A percentile compares a stretch with the other conserved stretches of the same genome.
phyloP scores from a whole-genome alignment of 139 green algal species.

The Penium margaritaceum region DNA sequence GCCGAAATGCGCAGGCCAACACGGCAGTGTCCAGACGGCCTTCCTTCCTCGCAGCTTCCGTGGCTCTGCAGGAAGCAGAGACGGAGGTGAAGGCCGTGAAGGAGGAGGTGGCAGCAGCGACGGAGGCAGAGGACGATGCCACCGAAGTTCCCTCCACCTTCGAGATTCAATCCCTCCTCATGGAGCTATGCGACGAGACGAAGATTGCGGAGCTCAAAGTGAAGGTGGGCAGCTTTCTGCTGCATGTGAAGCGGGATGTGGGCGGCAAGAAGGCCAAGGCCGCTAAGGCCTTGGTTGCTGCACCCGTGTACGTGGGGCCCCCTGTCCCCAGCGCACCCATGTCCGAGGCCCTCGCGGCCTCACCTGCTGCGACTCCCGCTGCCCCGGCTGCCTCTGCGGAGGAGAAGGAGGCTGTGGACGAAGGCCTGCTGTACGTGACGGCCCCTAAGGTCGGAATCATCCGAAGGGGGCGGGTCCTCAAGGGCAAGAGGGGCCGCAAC shows the following conservation, averaged over 20 bases:
- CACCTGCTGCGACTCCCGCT: not conserved
- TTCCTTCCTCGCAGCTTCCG: too few species aligned
- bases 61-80: too few species aligned
- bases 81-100: too few species aligned
- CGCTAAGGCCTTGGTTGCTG: not conserved
- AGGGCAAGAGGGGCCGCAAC: constrained; percentile 71
- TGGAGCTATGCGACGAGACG: constrained; percentile 37
- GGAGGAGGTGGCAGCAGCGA: too few species aligned
- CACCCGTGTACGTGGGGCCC: constrained; percentile 11
- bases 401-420: constrained; percentile 53
- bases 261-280: not conserved
- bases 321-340: constrained; percentile 27
- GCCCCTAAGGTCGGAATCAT: constrained; percentile 74
- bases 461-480: constrained; percentile 68
- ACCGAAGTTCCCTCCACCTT: too few species aligned
- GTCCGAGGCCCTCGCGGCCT: constrained; percentile 13
- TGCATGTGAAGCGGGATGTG: constrained; percentile 41
- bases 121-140: too few species aligned
- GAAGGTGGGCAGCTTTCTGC: constrained; percentile 32
- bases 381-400: constrained; percentile 18
- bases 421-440: constrained; percentile 62
- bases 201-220: constrained; percentile 21
- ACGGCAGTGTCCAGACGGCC: too few species aligned
- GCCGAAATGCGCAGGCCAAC: too few species aligned
- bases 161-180: constrained; percentile 34